phyloP scores from a whole-genome alignment of 306 rosid genomes.

The Medicago truncatula region DNA sequence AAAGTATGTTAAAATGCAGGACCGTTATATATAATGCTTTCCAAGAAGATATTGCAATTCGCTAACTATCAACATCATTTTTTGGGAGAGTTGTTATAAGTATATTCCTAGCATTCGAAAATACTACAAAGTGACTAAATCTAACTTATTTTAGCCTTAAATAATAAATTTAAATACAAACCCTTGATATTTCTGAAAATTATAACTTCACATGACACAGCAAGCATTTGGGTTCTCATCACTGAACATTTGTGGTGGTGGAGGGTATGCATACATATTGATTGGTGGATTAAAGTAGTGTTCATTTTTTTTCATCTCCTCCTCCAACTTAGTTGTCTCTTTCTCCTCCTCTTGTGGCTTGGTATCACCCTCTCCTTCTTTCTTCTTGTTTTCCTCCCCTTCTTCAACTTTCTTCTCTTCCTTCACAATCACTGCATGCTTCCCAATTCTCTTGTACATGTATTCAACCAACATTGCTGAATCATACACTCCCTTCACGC shows the following conservation, averaged over 20 bases:
- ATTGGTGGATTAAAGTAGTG: slow-evolving; percentile 51
- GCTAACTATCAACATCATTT: neutral
- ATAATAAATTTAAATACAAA: too few species aligned
- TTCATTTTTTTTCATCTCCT: slow-evolving; percentile 59
- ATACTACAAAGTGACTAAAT: too few species aligned
- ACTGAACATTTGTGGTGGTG: slow-evolving; percentile 71
- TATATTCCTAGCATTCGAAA: neutral
- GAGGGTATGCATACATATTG: slow-evolving; percentile 59
- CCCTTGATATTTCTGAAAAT: neutral
- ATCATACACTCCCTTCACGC: slow-evolving; percentile 74
- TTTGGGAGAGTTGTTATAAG: neutral
- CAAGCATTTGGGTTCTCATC: slow-evolving; percentile 92
- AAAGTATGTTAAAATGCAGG: neutral
- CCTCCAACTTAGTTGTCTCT: slow-evolving; percentile 37
- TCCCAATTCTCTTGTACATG: slow-evolving; percentile 69
- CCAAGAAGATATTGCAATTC: neutral
- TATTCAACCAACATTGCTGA: slow-evolving; percentile 65
- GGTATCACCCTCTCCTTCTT: neutral
- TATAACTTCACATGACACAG: slow-evolving; percentile 47
- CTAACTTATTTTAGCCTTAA: too few species aligned
- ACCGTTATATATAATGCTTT: neutral
- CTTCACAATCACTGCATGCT: slow-evolving; percentile 64
- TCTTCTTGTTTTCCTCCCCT: slow-evolving; percentile 26
- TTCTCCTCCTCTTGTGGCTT: neutral
- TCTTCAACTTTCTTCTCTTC: slow-evolving; percentile 36